Evolutionary conservation across 805 yeast species (phyloP).

Genomic region (Citeromyces nyonsensis): DNA sequence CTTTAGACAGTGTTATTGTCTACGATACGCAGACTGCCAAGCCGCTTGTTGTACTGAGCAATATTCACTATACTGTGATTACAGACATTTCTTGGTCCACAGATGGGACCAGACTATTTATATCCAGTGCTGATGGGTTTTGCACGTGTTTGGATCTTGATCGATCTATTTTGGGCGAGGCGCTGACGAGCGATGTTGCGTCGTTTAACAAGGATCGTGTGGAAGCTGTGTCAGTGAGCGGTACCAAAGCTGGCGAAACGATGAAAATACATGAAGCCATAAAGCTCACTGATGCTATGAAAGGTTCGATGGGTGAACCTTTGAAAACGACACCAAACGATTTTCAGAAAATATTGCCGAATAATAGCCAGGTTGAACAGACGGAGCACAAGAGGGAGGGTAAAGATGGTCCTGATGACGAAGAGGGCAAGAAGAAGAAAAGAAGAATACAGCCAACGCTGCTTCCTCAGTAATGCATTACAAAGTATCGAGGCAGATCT

Average conservation of each 20-base stretch:
- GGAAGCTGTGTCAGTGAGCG: constrained; percentile 3
- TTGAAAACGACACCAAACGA: background rate
- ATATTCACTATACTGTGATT: constrained; percentile 75
- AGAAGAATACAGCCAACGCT: constrained; percentile 20
- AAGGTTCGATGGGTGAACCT: background rate
- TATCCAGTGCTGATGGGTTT: constrained; percentile 88
- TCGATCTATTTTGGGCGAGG: constrained; percentile 37
- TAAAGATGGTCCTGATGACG: constrained; percentile 4
- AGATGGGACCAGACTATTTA: constrained; percentile 56
- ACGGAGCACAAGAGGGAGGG: background rate
- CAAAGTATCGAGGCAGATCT: too few relatives aligned
- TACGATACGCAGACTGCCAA: constrained; percentile 61
- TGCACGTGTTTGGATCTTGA: constrained; percentile 54
- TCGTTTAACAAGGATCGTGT: constrained; percentile 6
- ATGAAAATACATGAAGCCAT: background rate
- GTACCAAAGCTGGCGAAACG: background rate
- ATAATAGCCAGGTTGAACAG: constrained; percentile 1
- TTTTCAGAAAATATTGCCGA: constrained; percentile 3
- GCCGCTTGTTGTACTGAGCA: constrained; percentile 64
- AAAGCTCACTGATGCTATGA: background rate
- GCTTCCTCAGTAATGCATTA: constrained; percentile 4
- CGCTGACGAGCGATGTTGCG: constrained; percentile 12
- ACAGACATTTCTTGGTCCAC: constrained; percentile 81
- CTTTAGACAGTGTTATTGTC: constrained; percentile 68
- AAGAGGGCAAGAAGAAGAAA: constrained; percentile 11